Conservation (phyloP, 2,329 filamentous ascomycete species). For the Fusarium bulbicola region DNA sequence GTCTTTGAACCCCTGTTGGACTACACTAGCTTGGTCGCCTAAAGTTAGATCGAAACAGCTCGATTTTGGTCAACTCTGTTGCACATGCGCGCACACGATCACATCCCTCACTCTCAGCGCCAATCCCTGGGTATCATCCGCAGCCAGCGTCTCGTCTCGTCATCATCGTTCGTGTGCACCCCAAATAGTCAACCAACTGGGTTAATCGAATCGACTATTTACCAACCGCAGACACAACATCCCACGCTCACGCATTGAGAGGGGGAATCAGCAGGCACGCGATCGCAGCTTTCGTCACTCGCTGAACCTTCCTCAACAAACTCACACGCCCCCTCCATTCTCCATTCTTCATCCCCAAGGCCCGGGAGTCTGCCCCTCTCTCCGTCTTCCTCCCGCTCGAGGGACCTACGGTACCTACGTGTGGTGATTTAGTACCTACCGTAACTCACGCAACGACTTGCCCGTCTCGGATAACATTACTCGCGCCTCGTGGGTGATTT, state of each 20-base stretch:
- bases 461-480: slow-evolving; percentile 39
- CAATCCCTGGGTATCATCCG: slow-evolving; percentile 20
- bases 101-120: slow-evolving; percentile 17
- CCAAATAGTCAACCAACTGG: neutral
- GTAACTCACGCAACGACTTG: slow-evolving; percentile 41
- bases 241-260: slow-evolving; percentile 34
- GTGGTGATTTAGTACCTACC: neutral
- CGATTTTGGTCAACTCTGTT: slow-evolving; percentile 26
- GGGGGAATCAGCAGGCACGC: slow-evolving; percentile 35
- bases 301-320: slow-evolving; percentile 25
- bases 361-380: slow-evolving; percentile 37
- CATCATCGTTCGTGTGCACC: slow-evolving; percentile 24
- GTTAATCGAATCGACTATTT: slow-evolving; percentile 10
- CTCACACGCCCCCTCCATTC: slow-evolving; percentile 39
- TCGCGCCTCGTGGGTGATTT: slow-evolving; percentile 18
- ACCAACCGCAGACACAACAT: slow-evolving; percentile 30
- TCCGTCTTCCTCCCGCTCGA: slow-evolving; percentile 27
- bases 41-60: slow-evolving; percentile 35
- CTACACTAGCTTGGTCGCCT: slow-evolving; percentile 23
- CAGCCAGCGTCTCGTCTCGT: slow-evolving; percentile 14
- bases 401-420: slow-evolving; percentile 5
- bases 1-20: slow-evolving; percentile 26
- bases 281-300: slow-evolving; percentile 36
- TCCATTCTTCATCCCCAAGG: slow-evolving; percentile 28
- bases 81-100: slow-evolving; percentile 34